Evolutionary conservation across 768 basidiomycete genomes (phyloP).

Genomic region (Steccherinum ochraceum): DNA sequence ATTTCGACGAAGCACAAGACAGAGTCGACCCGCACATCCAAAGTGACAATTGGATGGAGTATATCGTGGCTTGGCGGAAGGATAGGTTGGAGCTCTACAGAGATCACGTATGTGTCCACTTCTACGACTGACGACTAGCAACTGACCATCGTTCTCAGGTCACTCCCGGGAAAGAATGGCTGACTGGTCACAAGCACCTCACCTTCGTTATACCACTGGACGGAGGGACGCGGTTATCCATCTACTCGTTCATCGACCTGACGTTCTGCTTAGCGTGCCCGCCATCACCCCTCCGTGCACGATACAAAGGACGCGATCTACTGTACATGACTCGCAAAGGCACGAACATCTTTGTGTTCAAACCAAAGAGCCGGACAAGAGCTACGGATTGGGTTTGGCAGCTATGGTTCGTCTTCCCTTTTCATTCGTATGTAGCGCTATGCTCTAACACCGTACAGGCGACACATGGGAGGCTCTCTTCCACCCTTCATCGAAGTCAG

Average conservation of each 20-base stretch:
- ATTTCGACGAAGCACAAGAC: slow-evolving; percentile 65
- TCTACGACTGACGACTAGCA: no score
- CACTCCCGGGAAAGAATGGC: slow-evolving; percentile 61
- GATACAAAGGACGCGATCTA: slow-evolving; percentile 38
- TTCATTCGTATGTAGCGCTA: background rate
- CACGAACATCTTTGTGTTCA: slow-evolving; percentile 84
- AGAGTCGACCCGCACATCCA: slow-evolving; percentile 54
- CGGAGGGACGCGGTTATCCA: slow-evolving; percentile 61
- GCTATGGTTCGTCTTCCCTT: slow-evolving; percentile 50
- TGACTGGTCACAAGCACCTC: slow-evolving; percentile 70
- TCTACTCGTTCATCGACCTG: slow-evolving; percentile 85
- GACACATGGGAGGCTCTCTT: slow-evolving; percentile 62
- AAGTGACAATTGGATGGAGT: slow-evolving; percentile 73
- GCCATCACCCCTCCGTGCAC: slow-evolving; percentile 39
- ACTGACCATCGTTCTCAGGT: slow-evolving; percentile 29
- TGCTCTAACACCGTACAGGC: slow-evolving; percentile 36
- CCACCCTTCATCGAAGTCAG: slow-evolving; percentile 65
- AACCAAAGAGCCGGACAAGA: slow-evolving; percentile 68
- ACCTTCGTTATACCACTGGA: slow-evolving; percentile 73
- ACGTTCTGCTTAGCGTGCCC: slow-evolving; percentile 73
- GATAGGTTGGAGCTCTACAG: slow-evolving; percentile 77
- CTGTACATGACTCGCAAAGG: slow-evolving; percentile 48
- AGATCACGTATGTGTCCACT: slow-evolving; percentile 51
- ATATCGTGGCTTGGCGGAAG: slow-evolving; percentile 79
- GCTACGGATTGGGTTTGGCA: slow-evolving; percentile 90